Evolutionary conservation across 2,329 filamentous ascomycete genomes (phyloP).

Genomic region (Fusarium sp.): DNA sequence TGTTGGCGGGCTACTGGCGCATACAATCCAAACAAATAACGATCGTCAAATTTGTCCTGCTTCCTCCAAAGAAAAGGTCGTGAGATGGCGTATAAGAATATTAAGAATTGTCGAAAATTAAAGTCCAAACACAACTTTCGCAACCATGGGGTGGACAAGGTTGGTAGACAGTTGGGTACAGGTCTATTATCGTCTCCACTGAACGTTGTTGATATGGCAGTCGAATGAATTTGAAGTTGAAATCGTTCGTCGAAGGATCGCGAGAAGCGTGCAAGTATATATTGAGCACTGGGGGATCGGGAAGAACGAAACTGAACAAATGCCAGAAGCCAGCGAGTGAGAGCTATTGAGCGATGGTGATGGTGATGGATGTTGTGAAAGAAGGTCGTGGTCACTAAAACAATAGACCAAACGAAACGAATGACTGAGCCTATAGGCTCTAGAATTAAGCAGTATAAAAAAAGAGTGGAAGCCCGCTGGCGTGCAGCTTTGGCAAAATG

Average conservation of each 20-base stretch:
- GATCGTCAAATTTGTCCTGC: constrained; percentile 7
- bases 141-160: constrained; percentile 34
- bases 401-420: constrained; percentile 42
- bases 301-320: constrained; percentile 10
- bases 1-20: constrained; percentile 16
- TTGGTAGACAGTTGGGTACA: constrained; percentile 14
- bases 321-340: constrained; percentile 38
- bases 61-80: constrained; percentile 24
- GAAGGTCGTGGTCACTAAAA: constrained; percentile 38
- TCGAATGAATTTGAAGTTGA: constrained; percentile 27
- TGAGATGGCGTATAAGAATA: constrained; percentile 22
- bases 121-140: constrained; percentile 30
- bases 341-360: constrained; percentile 32
- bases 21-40: constrained; percentile 25
- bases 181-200: constrained; percentile 26
- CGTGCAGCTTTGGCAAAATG: constrained; percentile 55
- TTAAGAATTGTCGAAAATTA: constrained; percentile 38
- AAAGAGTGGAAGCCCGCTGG: constrained; percentile 64
- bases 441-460: constrained; percentile 42
- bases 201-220: constrained; percentile 10
- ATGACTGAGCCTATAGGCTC: constrained; percentile 38
- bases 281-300: constrained; percentile 15
- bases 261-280: constrained; percentile 29
- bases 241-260: constrained; percentile 39
- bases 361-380: constrained; percentile 39